phyloP scores from a whole-genome alignment of 139 green algal species.

The Tetraselmis striata region DNA sequence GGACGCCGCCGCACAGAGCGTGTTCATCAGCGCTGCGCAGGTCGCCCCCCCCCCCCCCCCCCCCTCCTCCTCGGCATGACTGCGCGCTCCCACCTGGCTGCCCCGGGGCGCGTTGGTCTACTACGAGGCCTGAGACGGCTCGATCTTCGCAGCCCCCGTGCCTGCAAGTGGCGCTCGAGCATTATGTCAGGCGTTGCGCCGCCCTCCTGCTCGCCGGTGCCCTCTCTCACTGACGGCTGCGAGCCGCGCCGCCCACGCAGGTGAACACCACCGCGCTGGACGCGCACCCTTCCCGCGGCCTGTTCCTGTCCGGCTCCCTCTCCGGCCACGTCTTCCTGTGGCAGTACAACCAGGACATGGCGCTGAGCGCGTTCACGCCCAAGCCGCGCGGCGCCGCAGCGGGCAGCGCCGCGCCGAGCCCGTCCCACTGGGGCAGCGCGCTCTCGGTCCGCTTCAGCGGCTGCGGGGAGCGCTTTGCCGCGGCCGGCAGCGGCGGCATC shows the following conservation, averaged over 20 bases:
- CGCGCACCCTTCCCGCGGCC: slow-evolving; percentile 17
- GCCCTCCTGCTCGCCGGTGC: no score
- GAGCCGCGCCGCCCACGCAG: no score
- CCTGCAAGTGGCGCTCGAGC: no score
- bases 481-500: slow-evolving; percentile 61
- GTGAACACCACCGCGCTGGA: slow-evolving; percentile 15
- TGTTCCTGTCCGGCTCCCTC: slow-evolving; percentile 32
- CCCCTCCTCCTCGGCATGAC: no score
- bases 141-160: no score
- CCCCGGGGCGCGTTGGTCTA: background rate
- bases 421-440: slow-evolving; percentile 20
- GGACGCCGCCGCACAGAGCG: background rate
- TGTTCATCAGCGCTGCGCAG: background rate
- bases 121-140: background rate
- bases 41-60: background rate
- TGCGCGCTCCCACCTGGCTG: background rate
- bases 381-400: background rate
- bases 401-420: background rate
- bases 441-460: slow-evolving; percentile 50
- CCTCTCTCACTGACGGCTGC: no score
- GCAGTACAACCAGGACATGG: slow-evolving; percentile 25
- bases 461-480: slow-evolving; percentile 61
- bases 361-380: background rate
- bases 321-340: slow-evolving; percentile 55
- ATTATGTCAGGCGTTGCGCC: no score